A percentile compares a stretch with the other conserved stretches of the same genome.
phyloP scores from a whole-genome alignment of 805 yeast species.

The Ogataea salicorniae region DNA sequence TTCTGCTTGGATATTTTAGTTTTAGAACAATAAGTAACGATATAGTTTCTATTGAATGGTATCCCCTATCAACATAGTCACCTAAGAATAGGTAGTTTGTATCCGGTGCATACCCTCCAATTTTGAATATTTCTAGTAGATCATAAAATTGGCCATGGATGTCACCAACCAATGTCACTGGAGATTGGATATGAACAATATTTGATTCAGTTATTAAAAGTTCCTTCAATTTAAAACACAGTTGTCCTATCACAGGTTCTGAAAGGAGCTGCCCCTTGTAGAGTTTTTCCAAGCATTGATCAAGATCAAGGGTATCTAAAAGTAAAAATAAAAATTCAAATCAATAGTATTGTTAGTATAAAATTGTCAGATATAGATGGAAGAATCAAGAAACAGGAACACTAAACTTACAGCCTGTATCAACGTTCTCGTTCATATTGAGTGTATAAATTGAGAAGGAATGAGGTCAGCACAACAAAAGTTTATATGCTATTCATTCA shows the following conservation, averaged over 20 bases:
- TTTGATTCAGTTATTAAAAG: conserved; percentile 76
- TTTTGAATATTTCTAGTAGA: conserved; percentile 82
- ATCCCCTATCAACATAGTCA: conserved; percentile 94
- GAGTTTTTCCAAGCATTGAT: conserved; percentile 63
- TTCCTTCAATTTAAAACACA: conserved; percentile 80
- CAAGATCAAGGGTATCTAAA: conserved; percentile 44
- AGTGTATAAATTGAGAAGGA: background rate
- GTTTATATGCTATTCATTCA: background rate
- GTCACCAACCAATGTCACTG: conserved; percentile 95
- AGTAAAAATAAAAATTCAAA: background rate
- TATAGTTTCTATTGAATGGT: conserved; percentile 90
- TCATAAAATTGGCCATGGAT: conserved; percentile 98
- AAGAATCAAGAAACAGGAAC: background rate
- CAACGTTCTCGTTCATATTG: background rate
- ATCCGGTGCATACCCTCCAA: conserved; percentile 90
- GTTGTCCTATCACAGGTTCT: conserved; percentile 61
- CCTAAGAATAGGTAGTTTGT: conserved; percentile 92
- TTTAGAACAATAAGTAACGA: conserved; percentile 75
- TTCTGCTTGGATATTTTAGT: conserved; percentile 80
- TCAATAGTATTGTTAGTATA: background rate
- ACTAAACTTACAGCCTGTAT: background rate
- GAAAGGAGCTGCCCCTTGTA: conserved; percentile 64
- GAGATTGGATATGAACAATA: conserved; percentile 76
- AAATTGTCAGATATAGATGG: background rate
- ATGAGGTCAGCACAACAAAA: background rate